Conservation (phyloP, 2,329 filamentous ascomycete species). For the Corinectria fuckeliana region DNA sequence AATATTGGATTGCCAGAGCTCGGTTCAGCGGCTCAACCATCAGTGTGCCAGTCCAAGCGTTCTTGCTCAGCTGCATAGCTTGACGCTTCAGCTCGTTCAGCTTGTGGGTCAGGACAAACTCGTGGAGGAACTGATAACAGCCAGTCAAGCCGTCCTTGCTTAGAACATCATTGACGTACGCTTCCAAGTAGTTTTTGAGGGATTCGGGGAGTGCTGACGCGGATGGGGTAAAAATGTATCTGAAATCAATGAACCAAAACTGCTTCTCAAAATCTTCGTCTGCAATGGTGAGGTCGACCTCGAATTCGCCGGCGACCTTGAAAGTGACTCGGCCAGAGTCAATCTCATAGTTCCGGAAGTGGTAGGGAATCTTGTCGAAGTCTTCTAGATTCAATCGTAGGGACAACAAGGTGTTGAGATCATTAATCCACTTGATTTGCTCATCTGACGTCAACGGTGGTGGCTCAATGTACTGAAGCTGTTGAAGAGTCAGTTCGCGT, state of each 20-base stretch:
- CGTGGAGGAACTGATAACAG: conserved; percentile 87
- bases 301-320: conserved; percentile 81
- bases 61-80: conserved; percentile 70
- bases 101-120: conserved; percentile 88
- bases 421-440: conserved; percentile 75
- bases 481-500: conserved; percentile 42
- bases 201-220: conserved; percentile 65
- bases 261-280: conserved; percentile 83
- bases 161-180: conserved; percentile 74
- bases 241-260: conserved; percentile 93
- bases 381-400: conserved; percentile 87
- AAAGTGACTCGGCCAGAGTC: conserved; percentile 91
- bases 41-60: conserved; percentile 79
- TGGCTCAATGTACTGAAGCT: conserved; percentile 80
- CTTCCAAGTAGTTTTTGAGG: conserved; percentile 71
- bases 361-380: conserved; percentile 73
- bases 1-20: conserved; percentile 89
- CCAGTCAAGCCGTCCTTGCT: conserved; percentile 73
- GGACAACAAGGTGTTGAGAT: conserved; percentile 83
- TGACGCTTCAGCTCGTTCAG: conserved; percentile 83
- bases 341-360: conserved; percentile 80
- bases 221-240: conserved; percentile 79
- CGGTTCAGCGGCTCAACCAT: conserved; percentile 81
- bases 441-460: conserved; percentile 74
- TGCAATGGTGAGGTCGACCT: conserved; percentile 89